Conservation (phyloP, 805 yeast species). For the Saturnispora sekii region DNA sequence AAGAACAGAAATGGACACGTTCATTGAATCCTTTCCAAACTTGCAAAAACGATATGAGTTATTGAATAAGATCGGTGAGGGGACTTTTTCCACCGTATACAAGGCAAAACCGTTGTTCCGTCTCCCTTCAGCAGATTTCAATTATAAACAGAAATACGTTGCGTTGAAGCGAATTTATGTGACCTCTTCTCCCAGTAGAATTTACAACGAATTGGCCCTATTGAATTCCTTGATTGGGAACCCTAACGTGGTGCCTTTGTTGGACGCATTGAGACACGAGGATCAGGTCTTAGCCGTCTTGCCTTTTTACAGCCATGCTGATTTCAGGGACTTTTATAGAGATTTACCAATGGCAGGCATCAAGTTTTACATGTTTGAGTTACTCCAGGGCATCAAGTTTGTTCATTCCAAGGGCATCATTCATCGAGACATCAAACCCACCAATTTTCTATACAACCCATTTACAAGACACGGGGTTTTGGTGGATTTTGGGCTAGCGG, state of each 20-base stretch:
- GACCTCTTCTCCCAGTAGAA: constrained; percentile 89
- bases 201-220: constrained; percentile 76
- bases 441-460: constrained; percentile 71
- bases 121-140: not conserved
- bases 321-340: constrained; percentile 78
- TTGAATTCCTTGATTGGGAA: constrained; percentile 61
- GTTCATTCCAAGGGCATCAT: constrained; percentile 86
- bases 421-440: constrained; percentile 93
- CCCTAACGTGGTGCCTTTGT: constrained; percentile 72
- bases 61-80: constrained; percentile 58
- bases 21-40: constrained; percentile 24
- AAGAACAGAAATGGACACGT: constrained; percentile 27
- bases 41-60: constrained; percentile 29
- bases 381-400: constrained; percentile 68
- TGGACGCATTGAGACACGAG: constrained; percentile 77
- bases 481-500: constrained; percentile 92
- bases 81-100: constrained; percentile 72
- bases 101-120: constrained; percentile 37
- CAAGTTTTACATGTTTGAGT: constrained; percentile 67
- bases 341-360: constrained; percentile 74
- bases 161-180: constrained; percentile 92
- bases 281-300: constrained; percentile 91
- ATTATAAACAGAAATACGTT: constrained; percentile 34
- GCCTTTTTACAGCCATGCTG: constrained; percentile 86
- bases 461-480: constrained; percentile 63